These are phyloP conservation scores for Aaosphaeria pasadenensis DNA, from an alignment of 2,329 filamentous ascomycete genomes.

Conservation along the genomic window DNA sequence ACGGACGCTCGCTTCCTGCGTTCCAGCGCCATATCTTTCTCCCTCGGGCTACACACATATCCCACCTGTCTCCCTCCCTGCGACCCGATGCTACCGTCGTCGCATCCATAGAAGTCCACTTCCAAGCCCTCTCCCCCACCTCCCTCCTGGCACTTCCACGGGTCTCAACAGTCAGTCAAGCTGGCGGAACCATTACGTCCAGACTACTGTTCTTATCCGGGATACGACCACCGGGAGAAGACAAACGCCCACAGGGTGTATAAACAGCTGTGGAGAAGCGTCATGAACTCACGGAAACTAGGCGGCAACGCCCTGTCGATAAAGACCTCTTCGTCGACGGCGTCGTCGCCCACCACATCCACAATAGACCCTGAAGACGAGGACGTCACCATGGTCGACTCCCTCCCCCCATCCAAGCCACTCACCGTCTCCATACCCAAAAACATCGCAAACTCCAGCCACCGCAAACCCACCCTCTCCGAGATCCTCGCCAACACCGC, in stretches of 20 bases:
- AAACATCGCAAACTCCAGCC: conserved; percentile 45
- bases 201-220: conserved; percentile 32
- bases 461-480: conserved; percentile 68
- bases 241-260: conserved; percentile 32
- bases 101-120: conserved; percentile 23
- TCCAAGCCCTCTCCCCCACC: conserved; percentile 16
- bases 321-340: conserved; percentile 28
- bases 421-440: conserved; percentile 51
- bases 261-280: conserved; percentile 37
- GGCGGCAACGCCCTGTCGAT: conserved; percentile 26
- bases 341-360: conserved; percentile 32
- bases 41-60: conserved; percentile 3
- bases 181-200: conserved; percentile 36
- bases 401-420: conserved; percentile 40
- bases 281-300: conserved; percentile 34
- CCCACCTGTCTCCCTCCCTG: conserved; percentile 2
- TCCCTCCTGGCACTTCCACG: conserved; percentile 29
- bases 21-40: conserved; percentile 7
- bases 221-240: conserved; percentile 25
- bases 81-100: conserved; percentile 14
- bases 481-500: conserved; percentile 88
- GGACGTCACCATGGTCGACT: conserved; percentile 51
- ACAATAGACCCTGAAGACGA: conserved; percentile 39
- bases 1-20: not conserved
- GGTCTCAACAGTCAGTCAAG: conserved; percentile 31